Percentiles rank a stretch among this genome's conserved stretches.
These are phyloP conservation scores for Simplicillium sp. DNA, from an alignment of 2,329 filamentous ascomycete genomes.

Conservation along the genomic window DNA sequence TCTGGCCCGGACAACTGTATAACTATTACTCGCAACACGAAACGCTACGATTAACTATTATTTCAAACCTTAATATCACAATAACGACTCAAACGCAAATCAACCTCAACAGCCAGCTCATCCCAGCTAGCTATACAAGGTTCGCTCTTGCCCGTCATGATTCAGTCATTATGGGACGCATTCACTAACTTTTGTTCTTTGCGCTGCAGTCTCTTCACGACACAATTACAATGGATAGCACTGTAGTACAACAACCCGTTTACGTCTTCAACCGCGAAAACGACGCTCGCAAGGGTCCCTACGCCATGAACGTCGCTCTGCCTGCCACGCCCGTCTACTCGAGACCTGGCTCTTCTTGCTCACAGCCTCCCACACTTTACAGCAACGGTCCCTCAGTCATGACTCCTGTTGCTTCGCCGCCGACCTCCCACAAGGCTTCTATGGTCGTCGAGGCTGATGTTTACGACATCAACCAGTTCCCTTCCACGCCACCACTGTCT, in stretches of 20 bases:
- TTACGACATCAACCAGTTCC: slow-evolving; percentile 61
- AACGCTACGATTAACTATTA: not conserved
- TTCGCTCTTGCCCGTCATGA: too few species aligned
- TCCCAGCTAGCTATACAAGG: slow-evolving; percentile 6
- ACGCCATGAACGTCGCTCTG: slow-evolving; percentile 31
- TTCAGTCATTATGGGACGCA: too few species aligned
- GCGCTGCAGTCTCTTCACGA: not conserved
- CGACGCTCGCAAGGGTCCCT: slow-evolving; percentile 63
- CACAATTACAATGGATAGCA: slow-evolving; percentile 52
- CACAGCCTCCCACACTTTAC: slow-evolving; percentile 50
- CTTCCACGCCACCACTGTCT: slow-evolving; percentile 80
- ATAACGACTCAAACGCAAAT: slow-evolving; percentile 3
- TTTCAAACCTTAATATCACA: slow-evolving; percentile 8
- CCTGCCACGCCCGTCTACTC: slow-evolving; percentile 57
- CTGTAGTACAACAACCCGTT: slow-evolving; percentile 56
- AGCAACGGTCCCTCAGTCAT: slow-evolving; percentile 51
- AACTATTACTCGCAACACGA: not conserved
- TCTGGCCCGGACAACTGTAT: not conserved
- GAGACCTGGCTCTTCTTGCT: slow-evolving; percentile 55
- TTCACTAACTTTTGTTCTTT: too few species aligned
- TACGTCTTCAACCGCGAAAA: slow-evolving; percentile 81
- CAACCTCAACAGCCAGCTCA: slow-evolving; percentile 8
- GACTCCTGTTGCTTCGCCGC: slow-evolving; percentile 68
- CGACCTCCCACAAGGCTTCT: slow-evolving; percentile 64
- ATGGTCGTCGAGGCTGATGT: slow-evolving; percentile 75